These are phyloP conservation scores for Bondarzewia mesenterica DNA, from an alignment of 1,284 basidiomycete genomes.

Conservation along the genomic window DNA sequence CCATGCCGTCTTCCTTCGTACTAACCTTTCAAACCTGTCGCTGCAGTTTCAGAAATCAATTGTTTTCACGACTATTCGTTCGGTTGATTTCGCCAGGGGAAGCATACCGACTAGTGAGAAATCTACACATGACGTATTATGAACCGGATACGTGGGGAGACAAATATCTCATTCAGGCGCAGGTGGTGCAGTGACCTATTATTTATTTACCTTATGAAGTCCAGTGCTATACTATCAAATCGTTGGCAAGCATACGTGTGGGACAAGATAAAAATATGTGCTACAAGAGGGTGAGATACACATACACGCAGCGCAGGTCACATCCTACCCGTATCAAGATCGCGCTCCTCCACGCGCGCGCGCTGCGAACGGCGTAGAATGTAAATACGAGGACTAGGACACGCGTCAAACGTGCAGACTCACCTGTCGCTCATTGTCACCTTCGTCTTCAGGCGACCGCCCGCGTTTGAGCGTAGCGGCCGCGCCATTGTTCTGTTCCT, in stretches of 20 bases:
- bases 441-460: conserved; percentile 66
- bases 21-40: no score
- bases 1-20: no score
- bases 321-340: conserved; percentile 55
- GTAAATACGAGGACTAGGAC: conserved; percentile 9
- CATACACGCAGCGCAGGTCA: conserved; percentile 22
- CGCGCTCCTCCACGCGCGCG: conserved; percentile 44
- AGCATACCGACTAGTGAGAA: conserved; percentile 58
- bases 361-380: conserved; percentile 34
- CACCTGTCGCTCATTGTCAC: conserved; percentile 46
- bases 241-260: no score
- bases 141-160: conserved; percentile 27
- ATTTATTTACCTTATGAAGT: conserved; percentile 1
- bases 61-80: conserved; percentile 37
- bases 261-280: neutral
- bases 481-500: conserved; percentile 41
- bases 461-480: conserved; percentile 47
- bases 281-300: no score
- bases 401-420: conserved; percentile 16
- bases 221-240: no score
- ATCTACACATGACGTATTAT: conserved; percentile 51
- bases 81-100: conserved; percentile 48
- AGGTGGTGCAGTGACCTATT: conserved; percentile 46
- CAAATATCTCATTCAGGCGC: conserved; percentile 44
- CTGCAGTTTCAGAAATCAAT: no score